Conservation (phyloP, 2,329 filamentous ascomycete genomes). For the Aspergillus sp. region DNA sequence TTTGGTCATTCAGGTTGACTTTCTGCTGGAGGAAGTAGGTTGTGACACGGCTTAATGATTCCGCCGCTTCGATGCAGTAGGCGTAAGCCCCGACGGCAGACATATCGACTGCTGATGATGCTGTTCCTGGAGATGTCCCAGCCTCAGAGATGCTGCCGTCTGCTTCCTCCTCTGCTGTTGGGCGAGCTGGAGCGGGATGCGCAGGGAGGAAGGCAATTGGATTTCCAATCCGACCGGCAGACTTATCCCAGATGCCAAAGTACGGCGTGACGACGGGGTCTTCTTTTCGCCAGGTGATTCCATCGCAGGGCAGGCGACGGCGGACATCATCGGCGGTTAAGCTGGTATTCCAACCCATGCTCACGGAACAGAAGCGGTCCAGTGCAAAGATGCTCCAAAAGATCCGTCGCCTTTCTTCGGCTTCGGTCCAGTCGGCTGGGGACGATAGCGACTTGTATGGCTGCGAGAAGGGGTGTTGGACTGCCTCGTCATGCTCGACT, state of each 20-base stretch:
- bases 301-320: conserved; percentile 43
- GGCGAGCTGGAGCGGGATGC: conserved; percentile 8
- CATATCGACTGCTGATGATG: conserved; percentile 30
- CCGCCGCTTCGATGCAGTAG: conserved; percentile 50
- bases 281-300: conserved; percentile 43
- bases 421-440: conserved; percentile 35
- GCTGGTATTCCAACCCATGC: conserved; percentile 39
- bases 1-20: conserved; percentile 40
- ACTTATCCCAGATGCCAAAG: conserved; percentile 49
- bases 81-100: conserved; percentile 48
- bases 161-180: background rate
- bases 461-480: conserved; percentile 25
- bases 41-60: conserved; percentile 47
- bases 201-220: conserved; percentile 40
- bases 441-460: conserved; percentile 28
- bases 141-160: background rate
- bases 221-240: conserved; percentile 40
- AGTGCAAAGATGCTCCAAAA: conserved; percentile 45
- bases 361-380: conserved; percentile 39
- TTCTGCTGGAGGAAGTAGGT: conserved; percentile 48
- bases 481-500: conserved; percentile 31
- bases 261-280: conserved; percentile 44
- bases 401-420: conserved; percentile 41
- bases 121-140: conserved; percentile 7
- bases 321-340: conserved; percentile 40